Base-by-base conservation (phyloP, 345 rosid genomes). In the Dimocarpus longan region DNA sequence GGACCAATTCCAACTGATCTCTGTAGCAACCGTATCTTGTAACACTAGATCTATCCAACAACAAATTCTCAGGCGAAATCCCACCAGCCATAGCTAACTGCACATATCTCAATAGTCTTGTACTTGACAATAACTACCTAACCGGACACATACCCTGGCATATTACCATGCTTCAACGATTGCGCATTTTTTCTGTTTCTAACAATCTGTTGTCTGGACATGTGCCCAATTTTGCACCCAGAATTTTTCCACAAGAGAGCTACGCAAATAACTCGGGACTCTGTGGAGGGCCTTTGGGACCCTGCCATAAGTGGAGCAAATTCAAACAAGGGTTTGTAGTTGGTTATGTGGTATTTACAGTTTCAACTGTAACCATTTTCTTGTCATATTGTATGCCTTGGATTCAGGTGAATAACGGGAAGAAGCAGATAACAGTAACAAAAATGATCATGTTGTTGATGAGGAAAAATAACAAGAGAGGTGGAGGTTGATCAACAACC, bases 121-220 rank as follows among this genome's bases (percentile, higher is more conserved):
- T 54, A 16, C 81, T 80, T 28, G 66, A 69, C 63, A 8, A 72
- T 63, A 84, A 84, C 74, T 48, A 13, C 21, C 16, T 84, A 9
- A 81, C 74, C 0, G 87, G 81, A 43, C 21, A 37, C 0, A 72
- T 81, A 24, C 84, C 84, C 1, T 21, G 64, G 12, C 54, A 64
- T 18, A 63, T 84, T 44, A 42, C 12, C 57, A 48, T 0, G 10
- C 65, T 13, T 21, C 7, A 15, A 21, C 57, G 83, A 39, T 64
- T 84, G 22, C 11, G 18, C 26, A 65, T 2, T 0, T 79, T 84
- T 71, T 78, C 71, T 13, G 87, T 81, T 69, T 37, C 83, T 0
- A 67, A 81, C 79, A 84, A 81, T 76, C 43, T 26, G 21, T 76
- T 84, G 22, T 2, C 62, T 4, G 85, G 85, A 8, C 81, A 68